A percentile compares a stretch with the other conserved stretches of the same genome.
Evolutionary conservation across 140 eudicot genomes (phyloP).

Genomic region (Erigeron philadelphicus): DNA sequence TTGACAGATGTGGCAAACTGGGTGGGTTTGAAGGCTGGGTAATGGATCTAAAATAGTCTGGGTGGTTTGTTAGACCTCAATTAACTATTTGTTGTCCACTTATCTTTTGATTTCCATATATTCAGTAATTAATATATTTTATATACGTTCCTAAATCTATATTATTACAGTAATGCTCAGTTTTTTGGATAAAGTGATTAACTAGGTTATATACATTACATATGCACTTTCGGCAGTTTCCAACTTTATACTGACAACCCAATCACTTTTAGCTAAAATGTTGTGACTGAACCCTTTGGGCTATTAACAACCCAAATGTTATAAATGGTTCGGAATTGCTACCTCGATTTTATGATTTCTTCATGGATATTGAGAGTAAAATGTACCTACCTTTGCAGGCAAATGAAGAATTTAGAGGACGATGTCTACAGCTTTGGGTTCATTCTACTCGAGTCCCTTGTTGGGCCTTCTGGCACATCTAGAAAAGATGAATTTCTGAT

Average conservation of each 20-base stretch:
- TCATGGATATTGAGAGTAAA: conserved; percentile 8
- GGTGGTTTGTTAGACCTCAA: no score
- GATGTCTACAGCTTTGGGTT: conserved; percentile 67
- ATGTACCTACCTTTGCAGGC: conserved; percentile 33
- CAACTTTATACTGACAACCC: background rate
- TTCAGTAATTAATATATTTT: no score
- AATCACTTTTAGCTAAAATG: background rate
- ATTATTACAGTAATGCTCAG: background rate
- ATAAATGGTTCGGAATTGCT: background rate
- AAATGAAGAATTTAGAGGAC: conserved; percentile 58
- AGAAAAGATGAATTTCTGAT: conserved; percentile 46
- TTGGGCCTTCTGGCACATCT: conserved; percentile 47
- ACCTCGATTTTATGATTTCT: background rate
- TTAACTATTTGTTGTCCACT: no score
- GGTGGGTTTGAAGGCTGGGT: background rate
- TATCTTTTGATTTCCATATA: no score
- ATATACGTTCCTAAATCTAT: background rate
- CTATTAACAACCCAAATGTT: background rate
- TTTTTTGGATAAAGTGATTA: background rate
- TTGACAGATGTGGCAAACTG: background rate
- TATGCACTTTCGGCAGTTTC: background rate
- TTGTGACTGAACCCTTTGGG: background rate
- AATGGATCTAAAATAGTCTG: no score
- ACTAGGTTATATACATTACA: background rate
- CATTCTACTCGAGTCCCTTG: conserved; percentile 56